Evolutionary conservation across 805 yeast species (phyloP).

Genomic region (Ogataea methanolica): DNA sequence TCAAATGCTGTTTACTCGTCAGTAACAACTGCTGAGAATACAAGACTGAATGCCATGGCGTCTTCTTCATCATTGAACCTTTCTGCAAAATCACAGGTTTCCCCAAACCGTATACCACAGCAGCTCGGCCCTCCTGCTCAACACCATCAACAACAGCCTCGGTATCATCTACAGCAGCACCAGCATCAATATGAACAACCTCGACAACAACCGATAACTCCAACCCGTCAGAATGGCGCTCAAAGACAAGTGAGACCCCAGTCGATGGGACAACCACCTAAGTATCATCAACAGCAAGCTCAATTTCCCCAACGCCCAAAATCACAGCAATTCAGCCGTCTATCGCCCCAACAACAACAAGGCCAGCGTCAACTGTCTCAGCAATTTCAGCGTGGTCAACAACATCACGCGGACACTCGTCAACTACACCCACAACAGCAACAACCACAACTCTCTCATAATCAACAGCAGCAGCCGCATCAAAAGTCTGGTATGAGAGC

Average conservation of each 20-base stretch:
- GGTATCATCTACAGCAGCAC: slow-evolving; percentile 1
- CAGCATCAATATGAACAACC: neutral
- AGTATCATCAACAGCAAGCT: neutral
- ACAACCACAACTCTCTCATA: too few relatives aligned
- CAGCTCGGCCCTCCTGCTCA: slow-evolving; percentile 10
- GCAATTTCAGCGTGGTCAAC: slow-evolving; percentile 25
- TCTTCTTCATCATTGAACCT: slow-evolving; percentile 34
- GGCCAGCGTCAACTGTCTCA: neutral
- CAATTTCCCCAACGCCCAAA: neutral
- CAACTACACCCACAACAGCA: neutral
- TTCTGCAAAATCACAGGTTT: slow-evolving; percentile 4
- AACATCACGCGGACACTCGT: too few relatives aligned
- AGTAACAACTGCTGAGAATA: slow-evolving; percentile 73
- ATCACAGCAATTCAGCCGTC: neutral
- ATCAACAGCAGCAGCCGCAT: neutral
- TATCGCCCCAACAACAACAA: slow-evolving; percentile 1
- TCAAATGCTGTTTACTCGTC: slow-evolving; percentile 65
- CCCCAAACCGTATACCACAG: slow-evolving; percentile 7
- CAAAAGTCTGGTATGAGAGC: neutral
- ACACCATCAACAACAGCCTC: neutral
- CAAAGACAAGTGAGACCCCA: neutral
- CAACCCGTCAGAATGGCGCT: slow-evolving; percentile 6
- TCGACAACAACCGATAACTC: slow-evolving; percentile 1
- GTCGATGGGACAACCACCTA: neutral
- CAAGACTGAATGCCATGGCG: slow-evolving; percentile 63